Evolutionary conservation across 1,284 basidiomycete species (phyloP).

Genomic region (Sparassis latifolia): DNA sequence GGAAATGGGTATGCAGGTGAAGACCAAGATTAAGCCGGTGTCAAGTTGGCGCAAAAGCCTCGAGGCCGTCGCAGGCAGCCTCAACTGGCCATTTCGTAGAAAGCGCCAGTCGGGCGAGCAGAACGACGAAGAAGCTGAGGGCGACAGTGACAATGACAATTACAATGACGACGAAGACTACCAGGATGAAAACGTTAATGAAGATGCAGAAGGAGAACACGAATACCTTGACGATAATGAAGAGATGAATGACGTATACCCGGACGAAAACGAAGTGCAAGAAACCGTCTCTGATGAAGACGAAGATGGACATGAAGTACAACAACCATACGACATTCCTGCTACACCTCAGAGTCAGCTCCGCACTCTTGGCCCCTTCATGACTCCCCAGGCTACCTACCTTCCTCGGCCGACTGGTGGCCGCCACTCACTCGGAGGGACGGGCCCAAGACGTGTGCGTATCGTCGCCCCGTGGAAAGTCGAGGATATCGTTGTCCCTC

Average conservation of each 20-base stretch:
- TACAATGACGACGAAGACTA: conserved; percentile 12
- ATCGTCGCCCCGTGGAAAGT: conserved; percentile 48
- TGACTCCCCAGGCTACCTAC: conserved; percentile 41
- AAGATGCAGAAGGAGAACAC: conserved; percentile 7
- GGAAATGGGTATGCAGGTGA: conserved; percentile 33
- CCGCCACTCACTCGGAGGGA: conserved; percentile 9
- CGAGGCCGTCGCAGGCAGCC: conserved; percentile 24
- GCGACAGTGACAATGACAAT: conserved; percentile 10
- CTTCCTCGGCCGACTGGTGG: conserved; percentile 17
- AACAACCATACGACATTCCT: conserved; percentile 1
- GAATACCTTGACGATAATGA: conserved; percentile 10
- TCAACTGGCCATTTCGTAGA: conserved; percentile 29
- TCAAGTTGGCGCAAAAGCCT: conserved; percentile 30
- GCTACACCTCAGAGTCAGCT: conserved; percentile 8
- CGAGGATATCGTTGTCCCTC: conserved; percentile 43
- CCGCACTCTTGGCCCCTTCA: conserved; percentile 35
- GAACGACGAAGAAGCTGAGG: neutral
- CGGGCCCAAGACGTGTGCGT: conserved; percentile 38
- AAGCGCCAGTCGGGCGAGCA: neutral
- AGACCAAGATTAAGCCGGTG: conserved; percentile 28
- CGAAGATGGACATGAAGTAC: conserved; percentile 8
- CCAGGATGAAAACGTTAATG: conserved; percentile 9
- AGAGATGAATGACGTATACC: conserved; percentile 3
- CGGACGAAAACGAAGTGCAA: conserved; percentile 3
- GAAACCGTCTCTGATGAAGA: neutral